Evolutionary conservation across 257 asterid genomes (phyloP).

Genomic region (Mitragyna speciosa): DNA sequence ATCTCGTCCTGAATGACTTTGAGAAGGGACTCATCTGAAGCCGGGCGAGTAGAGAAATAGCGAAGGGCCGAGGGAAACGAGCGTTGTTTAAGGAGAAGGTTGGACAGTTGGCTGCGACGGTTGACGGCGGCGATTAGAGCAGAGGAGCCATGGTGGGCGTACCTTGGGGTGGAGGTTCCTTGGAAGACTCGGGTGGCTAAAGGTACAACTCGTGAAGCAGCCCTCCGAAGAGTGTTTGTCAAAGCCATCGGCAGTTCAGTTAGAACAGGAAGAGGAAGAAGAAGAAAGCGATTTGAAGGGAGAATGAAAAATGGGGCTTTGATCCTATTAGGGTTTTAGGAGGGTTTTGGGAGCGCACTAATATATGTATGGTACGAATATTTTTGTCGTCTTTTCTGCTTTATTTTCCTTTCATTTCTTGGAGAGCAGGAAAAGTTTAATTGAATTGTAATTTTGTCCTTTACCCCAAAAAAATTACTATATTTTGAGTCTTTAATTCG

Average conservation of each 20-base stretch:
- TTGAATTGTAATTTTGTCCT: too few relatives aligned
- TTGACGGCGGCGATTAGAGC: slow-evolving; percentile 43
- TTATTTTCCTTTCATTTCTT: too few relatives aligned
- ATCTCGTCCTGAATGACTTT: slow-evolving; percentile 57
- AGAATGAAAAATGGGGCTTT: not conserved
- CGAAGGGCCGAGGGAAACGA: slow-evolving; percentile 45
- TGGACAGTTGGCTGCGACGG: slow-evolving; percentile 19
- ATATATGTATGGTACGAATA: too few relatives aligned
- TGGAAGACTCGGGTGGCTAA: slow-evolving; percentile 39
- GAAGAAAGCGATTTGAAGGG: too few relatives aligned
- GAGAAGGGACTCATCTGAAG: slow-evolving; percentile 55
- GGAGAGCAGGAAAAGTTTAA: too few relatives aligned
- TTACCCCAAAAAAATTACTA: too few relatives aligned
- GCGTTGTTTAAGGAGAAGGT: slow-evolving; percentile 28
- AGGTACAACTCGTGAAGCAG: slow-evolving; percentile 58
- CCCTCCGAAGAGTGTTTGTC: slow-evolving; percentile 41
- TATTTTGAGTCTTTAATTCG: too few relatives aligned
- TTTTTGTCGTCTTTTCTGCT: too few relatives aligned
- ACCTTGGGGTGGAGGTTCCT: slow-evolving; percentile 35
- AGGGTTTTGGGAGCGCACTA: slow-evolving; percentile 19
- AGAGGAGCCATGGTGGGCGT: slow-evolving; percentile 32
- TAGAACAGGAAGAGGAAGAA: not conserved
- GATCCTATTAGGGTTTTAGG: slow-evolving; percentile 30
- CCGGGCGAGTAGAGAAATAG: slow-evolving; percentile 39
- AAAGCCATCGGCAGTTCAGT: slow-evolving; percentile 40